A percentile compares a stretch with the other conserved stretches of the same genome.
These are phyloP conservation scores for Metarhizium album DNA, from an alignment of 2,329 filamentous ascomycete genomes.

Conservation along the genomic window DNA sequence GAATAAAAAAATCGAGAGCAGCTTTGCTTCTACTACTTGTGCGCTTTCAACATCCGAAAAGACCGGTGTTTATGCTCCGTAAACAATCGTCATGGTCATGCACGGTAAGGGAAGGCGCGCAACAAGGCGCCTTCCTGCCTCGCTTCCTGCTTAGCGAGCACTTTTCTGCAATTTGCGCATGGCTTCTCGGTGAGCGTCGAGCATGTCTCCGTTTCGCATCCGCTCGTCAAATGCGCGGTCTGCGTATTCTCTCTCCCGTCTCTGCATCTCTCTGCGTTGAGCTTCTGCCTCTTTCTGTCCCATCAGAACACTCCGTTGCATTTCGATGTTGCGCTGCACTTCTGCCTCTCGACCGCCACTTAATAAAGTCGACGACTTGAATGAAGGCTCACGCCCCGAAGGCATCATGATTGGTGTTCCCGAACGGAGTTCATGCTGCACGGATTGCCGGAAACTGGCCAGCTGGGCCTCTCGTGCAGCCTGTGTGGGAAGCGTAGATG, in stretches of 20 bases:
- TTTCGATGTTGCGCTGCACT: constrained; percentile 38
- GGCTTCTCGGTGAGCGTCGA: constrained; percentile 67
- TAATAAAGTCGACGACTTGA: constrained; percentile 23
- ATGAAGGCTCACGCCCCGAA: constrained; percentile 28
- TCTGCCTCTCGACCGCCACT: constrained; percentile 27
- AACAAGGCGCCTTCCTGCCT: not conserved
- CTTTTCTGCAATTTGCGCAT: constrained; percentile 64
- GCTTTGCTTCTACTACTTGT: not conserved
- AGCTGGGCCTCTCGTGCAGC: constrained; percentile 47
- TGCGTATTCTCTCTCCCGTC: constrained; percentile 43
- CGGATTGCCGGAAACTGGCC: constrained; percentile 55
- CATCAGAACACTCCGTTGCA: constrained; percentile 45
- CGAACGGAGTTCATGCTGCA: constrained; percentile 49
- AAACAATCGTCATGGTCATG: not conserved
- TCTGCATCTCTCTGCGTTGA: constrained; percentile 46
- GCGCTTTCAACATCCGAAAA: too few relatives aligned
- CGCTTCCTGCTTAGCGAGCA: not conserved
- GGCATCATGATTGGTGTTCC: constrained; percentile 23
- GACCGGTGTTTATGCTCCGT: too few relatives aligned
- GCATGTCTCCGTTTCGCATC: constrained; percentile 66
- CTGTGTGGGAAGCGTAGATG: constrained; percentile 29
- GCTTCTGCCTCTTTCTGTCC: constrained; percentile 53
- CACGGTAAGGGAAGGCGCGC: not conserved
- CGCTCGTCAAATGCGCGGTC: constrained; percentile 59
- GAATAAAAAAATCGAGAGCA: not conserved